These are phyloP conservation scores for Wickerhamomyces subpelliculosus DNA, from an alignment of 805 yeast species.

Conservation along the genomic window DNA sequence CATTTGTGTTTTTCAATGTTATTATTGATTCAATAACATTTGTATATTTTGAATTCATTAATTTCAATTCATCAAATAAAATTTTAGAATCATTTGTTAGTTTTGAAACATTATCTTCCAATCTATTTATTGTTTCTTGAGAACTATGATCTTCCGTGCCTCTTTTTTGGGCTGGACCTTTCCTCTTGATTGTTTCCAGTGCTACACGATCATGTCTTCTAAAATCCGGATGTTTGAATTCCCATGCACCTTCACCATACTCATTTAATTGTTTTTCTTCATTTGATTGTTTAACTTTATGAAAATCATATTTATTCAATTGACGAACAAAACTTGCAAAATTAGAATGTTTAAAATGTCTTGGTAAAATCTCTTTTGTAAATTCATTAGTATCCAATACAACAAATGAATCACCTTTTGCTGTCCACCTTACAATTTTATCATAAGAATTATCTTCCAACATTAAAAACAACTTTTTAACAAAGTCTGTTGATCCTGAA, in stretches of 20 bases:
- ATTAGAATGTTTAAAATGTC: constrained; percentile 90
- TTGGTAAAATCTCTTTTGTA: constrained; percentile 81
- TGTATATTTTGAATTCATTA: constrained; percentile 51
- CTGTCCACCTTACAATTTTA: constrained; percentile 80
- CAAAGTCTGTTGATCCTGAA: constrained; percentile 67
- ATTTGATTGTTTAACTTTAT: constrained; percentile 75
- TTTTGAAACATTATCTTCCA: constrained; percentile 13
- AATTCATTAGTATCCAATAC: constrained; percentile 87
- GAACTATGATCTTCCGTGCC: constrained; percentile 19
- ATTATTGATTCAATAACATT: constrained; percentile 57
- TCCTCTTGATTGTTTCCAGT: constrained; percentile 81
- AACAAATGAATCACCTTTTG: constrained; percentile 77
- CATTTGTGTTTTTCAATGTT: constrained; percentile 48
- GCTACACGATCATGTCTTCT: constrained; percentile 68
- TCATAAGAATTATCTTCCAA: constrained; percentile 73
- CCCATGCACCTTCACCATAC: constrained; percentile 84
- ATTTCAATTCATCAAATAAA: constrained; percentile 29
- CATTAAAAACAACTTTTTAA: constrained; percentile 75
- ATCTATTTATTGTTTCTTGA: constrained; percentile 10
- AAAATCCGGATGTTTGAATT: constrained; percentile 88
- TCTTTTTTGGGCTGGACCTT: constrained; percentile 57
- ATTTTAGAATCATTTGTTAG: constrained; percentile 26
- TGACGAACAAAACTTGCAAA: constrained; percentile 95
- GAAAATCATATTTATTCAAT: constrained; percentile 94
- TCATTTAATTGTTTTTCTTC: constrained; percentile 50